Base-by-base conservation (phyloP, 768 basidiomycete species). In the Multifurca ochricompacta region DNA sequence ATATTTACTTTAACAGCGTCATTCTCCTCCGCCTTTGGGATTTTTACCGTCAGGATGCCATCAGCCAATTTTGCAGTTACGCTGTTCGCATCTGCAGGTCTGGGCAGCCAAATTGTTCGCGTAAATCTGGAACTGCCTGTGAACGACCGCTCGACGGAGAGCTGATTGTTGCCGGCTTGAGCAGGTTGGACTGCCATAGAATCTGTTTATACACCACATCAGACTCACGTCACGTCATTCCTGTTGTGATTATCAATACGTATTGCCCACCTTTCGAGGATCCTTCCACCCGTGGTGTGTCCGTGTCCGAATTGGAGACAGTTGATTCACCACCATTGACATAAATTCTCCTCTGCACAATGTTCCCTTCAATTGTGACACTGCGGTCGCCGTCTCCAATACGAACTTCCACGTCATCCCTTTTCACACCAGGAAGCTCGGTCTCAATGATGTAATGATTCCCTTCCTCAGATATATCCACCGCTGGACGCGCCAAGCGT, bases 361-460 rank as follows among this genome's bases (percentile, higher is more conserved):
- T 67, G 62, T 75, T 82, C 7, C 87, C 87, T 64, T 86, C 79
- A 52, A 91, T 87, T 3, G 81, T 87, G 53, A 89, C 65, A 57
- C 79, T 86, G 52, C 78, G 74, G 2, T 85, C 87, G 14, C 76
- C 78, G 52, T 87, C 82, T 8, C 85, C 84, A 54, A 90, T 72
- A 7, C 79, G 75, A 47, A 90, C 76, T 51, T 86, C 77, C 8
- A 89, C 65, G 62, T 88, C 81, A 61, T 89, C 86, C 71, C 83
- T 87, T 66, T 79, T 82, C 25, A 90, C 80, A 1, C 87, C 87
- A 19, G 87, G 88, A 25, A 91, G 63, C 63, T 91, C 88, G 1
- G 86, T 85, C 62, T 89, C 83, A 37, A 91, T 70, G 48, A 87
- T 58, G 60, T 85, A 89, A 36, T 74, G 71, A 65, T 81, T 73